Base-by-base conservation (phyloP, 2,329 filamentous ascomycete genomes). In the Colletotrichum salicis region DNA sequence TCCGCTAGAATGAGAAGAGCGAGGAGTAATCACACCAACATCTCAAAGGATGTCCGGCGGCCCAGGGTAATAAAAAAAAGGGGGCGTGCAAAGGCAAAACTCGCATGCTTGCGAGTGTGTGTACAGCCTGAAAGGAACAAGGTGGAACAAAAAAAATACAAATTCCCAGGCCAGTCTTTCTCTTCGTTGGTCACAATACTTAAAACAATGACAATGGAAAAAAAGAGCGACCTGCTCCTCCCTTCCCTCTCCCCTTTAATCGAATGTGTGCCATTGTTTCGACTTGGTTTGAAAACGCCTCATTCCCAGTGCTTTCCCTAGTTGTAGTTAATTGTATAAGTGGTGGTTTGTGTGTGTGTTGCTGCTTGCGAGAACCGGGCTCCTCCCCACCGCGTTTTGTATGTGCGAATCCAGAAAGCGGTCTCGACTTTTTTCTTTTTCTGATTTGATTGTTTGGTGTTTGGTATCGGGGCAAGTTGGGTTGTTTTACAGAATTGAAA, bases 221-320 rank as follows among this genome's bases (percentile, higher is more conserved):
- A 55, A 33, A 51, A 72, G 15, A 54, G n/a, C 31, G 56, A 58
- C 31, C 58, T n/a, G 55, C 29, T 55, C 22, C 59, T 19, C 45
- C 15, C 29, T 41, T n/a, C 24, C 22, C 59, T 19, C 45, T 24
- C 45, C 59, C 24, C 24, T 48, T 15, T 37, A 51, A 48, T 56
- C 33, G 45, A 55, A 55, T 48, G 33, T 48, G 3, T 48, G 41
- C 41, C 41, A n/a, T 62, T 67, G 48, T 59, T 54, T 54, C 56
- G 59, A 48, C 41, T 22, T n/a, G 41, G 22, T 70, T 27, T 61
- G 70, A 64, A 64, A 67, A 71, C 69, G 69, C 69, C 69, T 63
- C 64, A 48, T 48, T 48, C 60, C 69, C 69, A 66, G 69, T 71
- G 69, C 69, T 69, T 64, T 71, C 69, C 69, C 69, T 58, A 59